Base-by-base conservation (phyloP, 441 rosid genomes). In the Erodium texanum region DNA sequence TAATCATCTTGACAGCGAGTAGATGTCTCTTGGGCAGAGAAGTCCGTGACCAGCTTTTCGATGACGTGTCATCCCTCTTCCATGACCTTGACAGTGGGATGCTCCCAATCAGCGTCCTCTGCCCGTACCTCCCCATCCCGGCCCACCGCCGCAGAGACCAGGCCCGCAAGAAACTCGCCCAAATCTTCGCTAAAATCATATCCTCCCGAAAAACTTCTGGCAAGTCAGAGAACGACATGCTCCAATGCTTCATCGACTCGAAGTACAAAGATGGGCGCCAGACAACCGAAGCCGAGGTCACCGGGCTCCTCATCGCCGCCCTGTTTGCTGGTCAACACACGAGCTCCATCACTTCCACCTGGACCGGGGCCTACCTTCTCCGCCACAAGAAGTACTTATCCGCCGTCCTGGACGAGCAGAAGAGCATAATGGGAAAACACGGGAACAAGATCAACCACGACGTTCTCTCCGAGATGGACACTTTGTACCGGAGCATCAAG, bases 291-390 rank as follows among this genome's bases (percentile, higher is more conserved):
- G n/a, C 85, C 16, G 99, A 95, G 84, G 80, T 92, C 69, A 90
- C 99, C 0, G 98, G 99, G 50, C 79, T 95, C 82, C 98, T 95
- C 66, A 95, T 95, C 65, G 99, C 99, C 58, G 97, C 98, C 70
- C 87, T 95, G 38, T 95, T 95, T 78, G 98, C 96, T 18, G 98
- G 98, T 65, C 99, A 95, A 84, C 99, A 95, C 78, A 95, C 99
- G n/a, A 95, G 99, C 77, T 95, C 99, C 56, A 95, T 95, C 79
- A 92, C 99, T 70, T 95, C 98, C 68, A 85, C 88, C 0, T 95
- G 99, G 99, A 90, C 97, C 0, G 98, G 99, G 32, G 94, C 98
- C 74, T 92, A 94, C 69, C 90, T 92, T 66, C 82, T 90, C 67
- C 74, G 74, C 29, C 77, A 85, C 82, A 87, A 84, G 74, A 67